Conservation (phyloP, 2,329 filamentous ascomycete species). For the Claviceps africana region DNA sequence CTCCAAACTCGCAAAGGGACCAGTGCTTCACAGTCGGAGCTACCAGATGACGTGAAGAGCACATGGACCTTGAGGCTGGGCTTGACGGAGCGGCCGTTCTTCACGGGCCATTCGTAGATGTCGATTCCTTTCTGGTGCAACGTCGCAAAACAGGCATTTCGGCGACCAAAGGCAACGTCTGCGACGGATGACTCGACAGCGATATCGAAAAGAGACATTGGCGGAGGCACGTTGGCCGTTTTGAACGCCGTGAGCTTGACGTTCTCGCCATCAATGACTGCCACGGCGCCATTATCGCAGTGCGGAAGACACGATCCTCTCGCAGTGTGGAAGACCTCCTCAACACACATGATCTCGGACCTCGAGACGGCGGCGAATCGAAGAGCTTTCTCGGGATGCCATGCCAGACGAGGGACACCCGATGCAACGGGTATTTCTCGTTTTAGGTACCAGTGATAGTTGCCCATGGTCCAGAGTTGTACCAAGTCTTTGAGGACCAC, state of each 20-base stretch:
- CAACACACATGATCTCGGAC: conserved; percentile 40
- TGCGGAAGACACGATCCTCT: conserved; percentile 57
- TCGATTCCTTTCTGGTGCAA: conserved; percentile 54
- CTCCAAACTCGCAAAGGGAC: conserved; percentile 21
- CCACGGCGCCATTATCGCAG: conserved; percentile 64
- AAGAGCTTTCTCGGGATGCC: conserved; percentile 79
- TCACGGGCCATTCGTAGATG: conserved; percentile 55
- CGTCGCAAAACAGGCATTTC: conserved; percentile 54
- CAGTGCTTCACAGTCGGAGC: conserved; percentile 9
- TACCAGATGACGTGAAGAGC: conserved; percentile 21
- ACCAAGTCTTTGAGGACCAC: conserved; percentile 59
- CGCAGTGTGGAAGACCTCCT: conserved; percentile 55
- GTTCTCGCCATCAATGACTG: conserved; percentile 66
- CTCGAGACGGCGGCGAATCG: conserved; percentile 44
- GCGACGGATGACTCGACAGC: conserved; percentile 45
- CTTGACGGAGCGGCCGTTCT: conserved; percentile 34
- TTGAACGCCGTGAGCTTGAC: conserved; percentile 79
- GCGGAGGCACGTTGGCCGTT: conserved; percentile 75
- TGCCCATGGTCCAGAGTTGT: conserved; percentile 95
- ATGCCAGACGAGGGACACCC: conserved; percentile 32
- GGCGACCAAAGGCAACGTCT: conserved; percentile 60
- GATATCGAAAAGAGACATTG: conserved; percentile 76
- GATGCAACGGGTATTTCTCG: conserved; percentile 53
- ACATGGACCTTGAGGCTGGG: conserved; percentile 27
- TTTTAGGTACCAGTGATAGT: conserved; percentile 97